phyloP scores from a whole-genome alignment of 345 rosid species.

The Orychophragmus violaceus region DNA sequence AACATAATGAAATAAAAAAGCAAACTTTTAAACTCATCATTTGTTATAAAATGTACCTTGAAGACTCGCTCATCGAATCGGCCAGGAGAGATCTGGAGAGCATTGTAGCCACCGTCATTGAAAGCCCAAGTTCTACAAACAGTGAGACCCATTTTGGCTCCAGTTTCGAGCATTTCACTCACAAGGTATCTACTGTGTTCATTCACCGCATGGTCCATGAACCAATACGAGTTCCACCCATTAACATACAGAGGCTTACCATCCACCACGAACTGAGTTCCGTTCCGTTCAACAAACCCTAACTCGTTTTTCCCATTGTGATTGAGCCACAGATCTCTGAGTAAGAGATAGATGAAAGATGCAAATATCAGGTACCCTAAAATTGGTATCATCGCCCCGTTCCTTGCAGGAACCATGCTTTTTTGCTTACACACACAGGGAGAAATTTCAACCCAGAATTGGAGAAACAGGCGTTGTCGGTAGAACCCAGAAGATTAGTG shows the following conservation, averaged over 20 bases:
- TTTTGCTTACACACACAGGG: too few relatives aligned
- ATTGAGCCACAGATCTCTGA: slow-evolving; percentile 41
- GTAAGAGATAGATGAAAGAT: slow-evolving; percentile 54
- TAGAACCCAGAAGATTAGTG: slow-evolving; percentile 1
- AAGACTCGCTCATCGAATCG: slow-evolving; percentile 66
- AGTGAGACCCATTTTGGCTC: slow-evolving; percentile 72
- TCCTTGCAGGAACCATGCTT: slow-evolving; percentile 34
- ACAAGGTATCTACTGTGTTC: slow-evolving; percentile 46
- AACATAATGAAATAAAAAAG: too few relatives aligned
- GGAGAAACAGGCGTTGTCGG: slow-evolving; percentile 6
- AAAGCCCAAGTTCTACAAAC: slow-evolving; percentile 88
- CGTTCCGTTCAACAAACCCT: slow-evolving; percentile 57
- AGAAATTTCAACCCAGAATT: neutral
- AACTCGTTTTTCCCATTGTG: slow-evolving; percentile 30
- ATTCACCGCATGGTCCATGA: slow-evolving; percentile 70
- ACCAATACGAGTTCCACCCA: slow-evolving; percentile 88
- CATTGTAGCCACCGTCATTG: slow-evolving; percentile 73
- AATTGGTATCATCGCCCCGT: slow-evolving; percentile 48
- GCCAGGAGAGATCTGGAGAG: slow-evolving; percentile 80
- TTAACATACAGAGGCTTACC: slow-evolving; percentile 51
- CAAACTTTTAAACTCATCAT: too few relatives aligned
- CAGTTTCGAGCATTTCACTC: slow-evolving; percentile 52
- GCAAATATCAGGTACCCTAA: slow-evolving; percentile 59
- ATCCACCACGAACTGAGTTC: slow-evolving; percentile 54
- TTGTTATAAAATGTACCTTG: slow-evolving; percentile 47